Evolutionary conservation across 2,329 filamentous ascomycete genomes (phyloP), one percentile per base, ranked within the genome.

Genomic region (Ophiostoma quercus): DNA sequence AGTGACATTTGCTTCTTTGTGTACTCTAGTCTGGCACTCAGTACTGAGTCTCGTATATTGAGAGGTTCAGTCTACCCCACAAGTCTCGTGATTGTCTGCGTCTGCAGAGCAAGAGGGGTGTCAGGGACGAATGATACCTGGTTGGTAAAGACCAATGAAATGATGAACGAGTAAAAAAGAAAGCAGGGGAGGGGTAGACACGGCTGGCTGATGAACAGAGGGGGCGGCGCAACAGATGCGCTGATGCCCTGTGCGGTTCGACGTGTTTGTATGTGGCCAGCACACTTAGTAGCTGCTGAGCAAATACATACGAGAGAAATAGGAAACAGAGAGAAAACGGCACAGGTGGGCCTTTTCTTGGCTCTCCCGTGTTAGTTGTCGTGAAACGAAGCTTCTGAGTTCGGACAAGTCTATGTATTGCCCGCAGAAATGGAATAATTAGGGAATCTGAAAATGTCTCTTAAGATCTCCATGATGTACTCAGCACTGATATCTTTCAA

Each of bases 21-120:
- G 5, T 43, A 19, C 16, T 47, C 39, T 1, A 41, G 14, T 12
- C 9, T 47, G 43, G 43, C 19, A 51, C 47, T n/a, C 12, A 60
- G 6, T 25, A 63, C 62, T n/a, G 14, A 65, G 32, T 22, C 8
- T 25, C 25, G 51, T 11, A 57, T 9, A 22, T 11, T 14, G 11
- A n/a, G 34, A 9, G 34, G 16, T 7, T 32, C 25, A 63, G 39
- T 12, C 43, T 32, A 47, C 41, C 69, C 70, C 70, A 66, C 70
- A 43, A 65, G 57, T 71, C 68, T 71, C 70, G 70, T 71, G 70
- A 71, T 69, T 29, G 16, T 47, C 14, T 63, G 37, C 54, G 47
- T 34, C 70, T 69, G 68, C 68, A 65, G 57, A 62, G 25, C 16
- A 39, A 71, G 54, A 65, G 47, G 39, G 37, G n/a, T 54, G 66